These are phyloP conservation scores for Porphyra umbilicalis DNA, from an alignment of 31 red algal species.

Conservation along the genomic window DNA sequence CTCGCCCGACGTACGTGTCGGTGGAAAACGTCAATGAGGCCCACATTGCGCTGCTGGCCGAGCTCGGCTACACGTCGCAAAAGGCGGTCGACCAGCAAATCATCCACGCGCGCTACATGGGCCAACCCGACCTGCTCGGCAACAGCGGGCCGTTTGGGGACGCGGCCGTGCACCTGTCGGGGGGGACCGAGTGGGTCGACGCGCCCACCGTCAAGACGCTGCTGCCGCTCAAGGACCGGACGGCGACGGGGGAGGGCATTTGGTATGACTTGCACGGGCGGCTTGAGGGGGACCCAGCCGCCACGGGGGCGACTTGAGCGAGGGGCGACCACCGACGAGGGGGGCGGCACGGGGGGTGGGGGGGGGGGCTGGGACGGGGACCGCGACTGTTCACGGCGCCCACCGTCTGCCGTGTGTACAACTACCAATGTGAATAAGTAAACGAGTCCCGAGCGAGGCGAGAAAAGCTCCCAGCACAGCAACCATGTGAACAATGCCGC, in stretches of 20 bases:
- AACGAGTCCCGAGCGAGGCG: no score
- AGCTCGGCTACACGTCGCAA: constrained; percentile 31
- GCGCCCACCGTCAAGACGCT: constrained; percentile 12
- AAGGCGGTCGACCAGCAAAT: constrained; percentile 43
- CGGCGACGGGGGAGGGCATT: constrained; percentile 5
- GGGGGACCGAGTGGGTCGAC: constrained; percentile 23
- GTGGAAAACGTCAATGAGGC: constrained; percentile 33
- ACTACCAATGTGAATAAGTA: no score
- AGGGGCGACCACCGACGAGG: no score
- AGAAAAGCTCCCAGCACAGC: no score
- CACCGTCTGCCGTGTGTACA: no score
- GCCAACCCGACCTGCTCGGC: constrained; percentile 4
- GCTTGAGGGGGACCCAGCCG: not conserved
- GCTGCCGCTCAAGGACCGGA: constrained; percentile 13
- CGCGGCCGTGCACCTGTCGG: constrained; percentile 24
- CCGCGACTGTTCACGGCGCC: no score
- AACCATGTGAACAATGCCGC: no score
- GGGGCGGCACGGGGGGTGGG: no score
- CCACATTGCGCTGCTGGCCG: constrained; percentile 10
- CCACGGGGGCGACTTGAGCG: not conserved
- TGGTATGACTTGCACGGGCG: constrained; percentile 62
- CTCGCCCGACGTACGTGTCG: constrained; percentile 33
- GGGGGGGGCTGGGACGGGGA: no score
- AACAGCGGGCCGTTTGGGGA: constrained; percentile 51
- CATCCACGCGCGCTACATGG: constrained; percentile 5